Conservation (phyloP, 2,329 filamentous ascomycete genomes). For the Paraconiothyrium brasiliense region DNA sequence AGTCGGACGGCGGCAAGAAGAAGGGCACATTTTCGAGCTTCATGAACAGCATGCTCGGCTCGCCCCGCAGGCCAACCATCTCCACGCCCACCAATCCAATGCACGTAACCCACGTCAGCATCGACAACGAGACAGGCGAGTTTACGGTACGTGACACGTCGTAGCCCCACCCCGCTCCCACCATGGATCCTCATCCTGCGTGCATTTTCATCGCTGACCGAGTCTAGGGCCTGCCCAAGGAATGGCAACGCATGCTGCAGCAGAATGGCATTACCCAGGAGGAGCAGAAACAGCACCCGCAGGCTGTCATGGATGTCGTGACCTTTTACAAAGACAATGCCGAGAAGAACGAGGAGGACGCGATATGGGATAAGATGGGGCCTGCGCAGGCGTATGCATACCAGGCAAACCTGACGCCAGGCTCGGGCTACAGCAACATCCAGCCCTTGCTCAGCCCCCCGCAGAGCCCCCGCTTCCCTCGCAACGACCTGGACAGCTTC, state of each 20-base stretch:
- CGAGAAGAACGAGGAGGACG: constrained; percentile 81
- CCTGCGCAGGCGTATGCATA: constrained; percentile 69
- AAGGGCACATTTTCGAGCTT: constrained; percentile 53
- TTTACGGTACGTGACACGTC: constrained; percentile 75
- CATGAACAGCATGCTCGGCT: constrained; percentile 57
- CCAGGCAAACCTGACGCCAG: constrained; percentile 45
- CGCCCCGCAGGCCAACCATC: constrained; percentile 89
- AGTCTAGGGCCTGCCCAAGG: constrained; percentile 85
- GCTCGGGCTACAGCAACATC: constrained; percentile 52
- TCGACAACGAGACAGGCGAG: constrained; percentile 94
- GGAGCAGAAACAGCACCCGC: constrained; percentile 93
- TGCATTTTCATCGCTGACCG: constrained; percentile 23
- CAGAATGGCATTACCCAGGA: constrained; percentile 96
- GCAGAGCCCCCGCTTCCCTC: constrained; percentile 84
- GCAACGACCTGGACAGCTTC: constrained; percentile 92
- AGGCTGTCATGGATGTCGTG: constrained; percentile 94
- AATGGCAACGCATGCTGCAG: constrained; percentile 96
- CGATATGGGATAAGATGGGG: constrained; percentile 95
- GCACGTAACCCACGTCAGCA: constrained; percentile 97
- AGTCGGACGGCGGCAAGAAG: constrained; percentile 50
- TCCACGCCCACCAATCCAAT: constrained; percentile 98
- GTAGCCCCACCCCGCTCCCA: constrained; percentile 2
- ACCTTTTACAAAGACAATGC: constrained; percentile 97
- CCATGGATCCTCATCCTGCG: constrained; percentile 5
- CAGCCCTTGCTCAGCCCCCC: constrained; percentile 76